A percentile compares a stretch with the other conserved stretches of the same genome.
Evolutionary conservation across 306 rosid genomes (phyloP).

Genomic region (peach (Prunus persica)): Prunus_persica_NCBIv2 NC_034012.1:8477501-8478000

Average conservation of each 20-base stretch:
- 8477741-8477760: neutral
- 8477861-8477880: neutral
- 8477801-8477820: neutral
- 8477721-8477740: neutral
- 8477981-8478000: neutral
- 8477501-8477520: neutral
- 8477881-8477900: neutral
- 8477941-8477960: neutral
- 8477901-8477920: neutral
- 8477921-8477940: neutral
- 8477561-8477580: neutral
- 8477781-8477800: neutral
- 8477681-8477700: neutral
- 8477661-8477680: neutral
- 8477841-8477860: no score
- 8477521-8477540: neutral
- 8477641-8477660: neutral
- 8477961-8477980: neutral
- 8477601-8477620: neutral
- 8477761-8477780: neutral
- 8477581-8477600: neutral
- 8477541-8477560: neutral
- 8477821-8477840: neutral
- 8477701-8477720: neutral
- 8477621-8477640: neutral